These are phyloP conservation scores for Coniochaeta sp. DNA, from an alignment of 2,329 filamentous ascomycete genomes.

Conservation along the genomic window DNA sequence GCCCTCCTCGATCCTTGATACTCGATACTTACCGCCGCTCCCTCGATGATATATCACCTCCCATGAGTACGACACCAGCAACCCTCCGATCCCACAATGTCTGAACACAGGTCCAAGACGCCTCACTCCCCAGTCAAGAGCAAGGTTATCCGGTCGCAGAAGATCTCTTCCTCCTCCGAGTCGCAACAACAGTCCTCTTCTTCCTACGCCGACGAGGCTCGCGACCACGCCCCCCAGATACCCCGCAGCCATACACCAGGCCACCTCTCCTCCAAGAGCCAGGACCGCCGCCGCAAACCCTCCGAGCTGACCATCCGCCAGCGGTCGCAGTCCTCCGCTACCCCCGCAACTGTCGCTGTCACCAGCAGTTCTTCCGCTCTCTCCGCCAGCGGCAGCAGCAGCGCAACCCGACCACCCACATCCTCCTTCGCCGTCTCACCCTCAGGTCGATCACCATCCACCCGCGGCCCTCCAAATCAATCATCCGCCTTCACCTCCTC, in stretches of 20 bases:
- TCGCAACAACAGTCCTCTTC: conserved; percentile 8
- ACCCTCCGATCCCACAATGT: conserved; percentile 29
- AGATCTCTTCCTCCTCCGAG: conserved; percentile 29
- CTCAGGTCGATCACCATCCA: background rate
- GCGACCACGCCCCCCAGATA: conserved; percentile 29
- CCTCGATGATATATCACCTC: background rate
- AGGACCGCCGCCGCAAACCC: conserved; percentile 40
- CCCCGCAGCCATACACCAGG: conserved; percentile 56
- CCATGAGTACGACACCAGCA: conserved; percentile 2
- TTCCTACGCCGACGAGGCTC: conserved; percentile 22
- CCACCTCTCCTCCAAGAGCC: conserved; percentile 52
- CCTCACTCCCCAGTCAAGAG: conserved; percentile 30
- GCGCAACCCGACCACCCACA: conserved; percentile 10
- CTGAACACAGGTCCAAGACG: conserved; percentile 24
- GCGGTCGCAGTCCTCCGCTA: conserved; percentile 43
- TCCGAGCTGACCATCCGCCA: conserved; percentile 47
- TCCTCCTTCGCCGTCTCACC: background rate
- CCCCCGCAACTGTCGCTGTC: conserved; percentile 8
- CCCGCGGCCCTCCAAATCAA: conserved; percentile 11
- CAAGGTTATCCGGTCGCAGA: conserved; percentile 46
- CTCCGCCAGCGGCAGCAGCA: too few relatives aligned
- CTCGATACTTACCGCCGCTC: too few relatives aligned
- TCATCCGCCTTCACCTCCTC: background rate
- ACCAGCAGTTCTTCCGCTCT: conserved; percentile 9
- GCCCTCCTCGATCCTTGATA: too few relatives aligned